Conservation (phyloP, 108 stramenopile species). For the Cyclotella kingstonii region DNA sequence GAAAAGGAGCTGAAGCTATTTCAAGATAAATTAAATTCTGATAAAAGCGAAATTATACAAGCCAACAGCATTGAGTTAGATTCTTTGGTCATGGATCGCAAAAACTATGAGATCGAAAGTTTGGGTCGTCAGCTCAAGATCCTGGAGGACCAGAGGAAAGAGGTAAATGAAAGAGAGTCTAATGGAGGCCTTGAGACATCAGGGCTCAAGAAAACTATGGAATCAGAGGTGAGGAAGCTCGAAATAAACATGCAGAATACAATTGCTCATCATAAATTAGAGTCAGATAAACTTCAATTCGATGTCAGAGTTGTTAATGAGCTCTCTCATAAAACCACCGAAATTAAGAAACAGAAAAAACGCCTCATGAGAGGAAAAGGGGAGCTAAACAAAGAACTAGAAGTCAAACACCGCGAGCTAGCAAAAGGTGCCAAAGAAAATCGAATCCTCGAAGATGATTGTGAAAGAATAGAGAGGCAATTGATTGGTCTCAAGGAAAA, state of each 20-base stretch:
- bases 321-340: slow-evolving; percentile 25
- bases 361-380: slow-evolving; percentile 46
- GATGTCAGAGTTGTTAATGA: slow-evolving; percentile 42
- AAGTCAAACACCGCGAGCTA: slow-evolving; percentile 18
- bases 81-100: slow-evolving; percentile 27
- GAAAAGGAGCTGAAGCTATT: slow-evolving; percentile 33
- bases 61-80: slow-evolving; percentile 25
- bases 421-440: slow-evolving; percentile 21
- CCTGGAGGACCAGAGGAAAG: slow-evolving; percentile 23
- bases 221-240: slow-evolving; percentile 21
- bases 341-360: slow-evolving; percentile 40
- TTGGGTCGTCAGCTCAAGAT: slow-evolving; percentile 23
- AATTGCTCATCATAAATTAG: slow-evolving; percentile 27
- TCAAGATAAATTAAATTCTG: slow-evolving; percentile 31
- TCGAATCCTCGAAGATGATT: slow-evolving; percentile 33
- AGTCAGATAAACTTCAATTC: slow-evolving; percentile 40
- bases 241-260: slow-evolving; percentile 37
- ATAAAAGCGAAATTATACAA: slow-evolving; percentile 14
- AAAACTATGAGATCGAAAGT: slow-evolving; percentile 16
- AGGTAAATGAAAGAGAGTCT: slow-evolving; percentile 25
- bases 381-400: slow-evolving; percentile 15
- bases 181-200: slow-evolving; percentile 15
- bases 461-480: slow-evolving; percentile 47
- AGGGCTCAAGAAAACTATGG: slow-evolving; percentile 25
- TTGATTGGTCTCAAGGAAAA: slow-evolving; percentile 41